phyloP scores from a whole-genome alignment of 441 rosid genomes.

The Erodium moschatum region DNA sequence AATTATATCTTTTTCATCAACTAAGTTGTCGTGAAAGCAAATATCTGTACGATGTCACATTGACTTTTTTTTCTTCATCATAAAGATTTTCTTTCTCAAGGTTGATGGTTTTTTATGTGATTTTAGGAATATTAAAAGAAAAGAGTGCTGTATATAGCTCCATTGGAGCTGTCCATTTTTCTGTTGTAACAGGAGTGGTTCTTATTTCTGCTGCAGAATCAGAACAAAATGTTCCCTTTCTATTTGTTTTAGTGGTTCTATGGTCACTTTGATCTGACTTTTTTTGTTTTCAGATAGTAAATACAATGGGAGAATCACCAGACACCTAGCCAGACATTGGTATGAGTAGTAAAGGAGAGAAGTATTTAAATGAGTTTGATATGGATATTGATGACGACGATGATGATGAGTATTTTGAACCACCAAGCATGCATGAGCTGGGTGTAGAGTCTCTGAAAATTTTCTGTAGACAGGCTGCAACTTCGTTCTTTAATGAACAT shows the following conservation, averaged over 20 bases:
- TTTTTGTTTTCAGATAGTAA: constrained; percentile 23
- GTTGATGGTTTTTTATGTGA: background rate
- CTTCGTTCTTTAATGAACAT: constrained; percentile 47
- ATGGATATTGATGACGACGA: constrained; percentile 31
- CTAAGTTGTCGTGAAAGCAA: background rate
- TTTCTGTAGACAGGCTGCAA: constrained; percentile 55
- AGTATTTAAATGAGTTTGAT: constrained; percentile 24
- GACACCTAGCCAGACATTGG: constrained; percentile 21
- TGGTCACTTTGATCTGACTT: constrained; percentile 44
- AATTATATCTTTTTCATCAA: background rate
- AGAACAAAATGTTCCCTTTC: too few species aligned
- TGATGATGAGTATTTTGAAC: constrained; percentile 23
- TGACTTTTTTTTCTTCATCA: too few species aligned
- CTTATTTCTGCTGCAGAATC: too few species aligned
- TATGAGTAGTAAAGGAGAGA: constrained; percentile 23
- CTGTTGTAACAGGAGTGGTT: too few species aligned
- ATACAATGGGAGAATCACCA: constrained; percentile 22
- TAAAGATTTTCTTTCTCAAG: background rate
- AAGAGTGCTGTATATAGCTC: background rate
- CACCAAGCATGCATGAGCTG: constrained; percentile 24
- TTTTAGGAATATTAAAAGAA: background rate
- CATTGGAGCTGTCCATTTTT: background rate
- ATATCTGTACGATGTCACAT: background rate
- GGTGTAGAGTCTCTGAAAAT: constrained; percentile 38
- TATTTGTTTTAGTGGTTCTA: too few species aligned